phyloP scores from a whole-genome alignment of 805 yeast species.

The Monosporozyma aquatica region DNA sequence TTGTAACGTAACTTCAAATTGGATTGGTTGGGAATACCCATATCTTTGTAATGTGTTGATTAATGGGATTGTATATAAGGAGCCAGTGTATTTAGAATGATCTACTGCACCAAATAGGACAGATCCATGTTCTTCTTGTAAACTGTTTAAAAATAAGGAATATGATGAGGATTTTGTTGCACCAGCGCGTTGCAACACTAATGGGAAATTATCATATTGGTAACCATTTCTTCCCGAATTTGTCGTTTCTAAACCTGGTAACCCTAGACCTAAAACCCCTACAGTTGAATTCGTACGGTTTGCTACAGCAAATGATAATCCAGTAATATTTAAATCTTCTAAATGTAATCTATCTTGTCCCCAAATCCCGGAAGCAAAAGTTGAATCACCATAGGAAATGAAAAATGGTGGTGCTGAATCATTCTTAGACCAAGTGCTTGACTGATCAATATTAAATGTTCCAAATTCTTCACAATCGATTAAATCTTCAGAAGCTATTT shows the following conservation, averaged over 20 bases:
- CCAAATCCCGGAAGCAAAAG: conserved; percentile 43
- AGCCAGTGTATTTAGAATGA: conserved; percentile 31
- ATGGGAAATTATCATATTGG: conserved; percentile 15
- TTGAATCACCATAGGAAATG: conserved; percentile 44
- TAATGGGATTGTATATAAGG: conserved; percentile 29
- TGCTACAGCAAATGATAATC: conserved; percentile 26
- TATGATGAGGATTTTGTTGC: conserved; percentile 37
- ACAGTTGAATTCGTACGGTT: conserved; percentile 31
- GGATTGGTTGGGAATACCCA: conserved; percentile 15
- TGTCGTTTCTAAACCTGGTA: conserved; percentile 58
- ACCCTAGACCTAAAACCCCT: conserved; percentile 44
- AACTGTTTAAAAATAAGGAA: conserved; percentile 41
- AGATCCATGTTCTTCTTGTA: conserved; percentile 38
- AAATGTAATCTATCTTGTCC: conserved; percentile 36
- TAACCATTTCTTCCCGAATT: conserved; percentile 24
- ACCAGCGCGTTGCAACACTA: conserved; percentile 13
- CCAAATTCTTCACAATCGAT: conserved; percentile 34
- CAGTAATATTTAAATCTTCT: conserved; percentile 42
- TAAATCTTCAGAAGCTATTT: neutral
- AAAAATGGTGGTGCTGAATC: conserved; percentile 29
- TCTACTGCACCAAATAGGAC: conserved; percentile 37
- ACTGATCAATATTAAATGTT: conserved; percentile 29
- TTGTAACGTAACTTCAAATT: conserved; percentile 29
- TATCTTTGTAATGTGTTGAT: conserved; percentile 13
- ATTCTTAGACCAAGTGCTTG: conserved; percentile 30